Conservation (phyloP, 1,139 yeast genomes). For the Suzukiozyma palmioleophila region DNA sequence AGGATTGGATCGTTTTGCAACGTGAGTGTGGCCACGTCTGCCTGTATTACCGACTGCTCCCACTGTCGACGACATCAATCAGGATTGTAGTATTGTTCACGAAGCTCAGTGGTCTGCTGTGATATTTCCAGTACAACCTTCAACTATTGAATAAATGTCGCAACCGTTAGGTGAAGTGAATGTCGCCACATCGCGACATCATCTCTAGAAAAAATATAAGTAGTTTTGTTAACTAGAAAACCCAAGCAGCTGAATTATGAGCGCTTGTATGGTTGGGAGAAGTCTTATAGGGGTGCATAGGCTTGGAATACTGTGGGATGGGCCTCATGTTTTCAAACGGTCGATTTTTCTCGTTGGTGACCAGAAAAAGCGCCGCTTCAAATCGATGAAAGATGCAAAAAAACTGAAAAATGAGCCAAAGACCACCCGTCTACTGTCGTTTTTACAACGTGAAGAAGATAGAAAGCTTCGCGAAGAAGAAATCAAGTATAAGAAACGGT, state of each 20-base stretch:
- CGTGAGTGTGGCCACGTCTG: background rate
- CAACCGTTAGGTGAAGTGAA: too few relatives aligned
- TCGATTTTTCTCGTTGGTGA: conserved; percentile 10
- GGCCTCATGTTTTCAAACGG: background rate
- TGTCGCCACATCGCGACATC: too few relatives aligned
- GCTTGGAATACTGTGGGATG: background rate
- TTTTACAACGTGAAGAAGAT: conserved; percentile 13
- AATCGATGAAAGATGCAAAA: conserved; percentile 1
- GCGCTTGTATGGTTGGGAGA: too few relatives aligned
- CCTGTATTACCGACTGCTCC: background rate
- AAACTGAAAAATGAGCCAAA: conserved; percentile 2
- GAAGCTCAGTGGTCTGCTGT: too few relatives aligned
- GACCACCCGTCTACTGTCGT: background rate
- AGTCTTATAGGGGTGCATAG: too few relatives aligned
- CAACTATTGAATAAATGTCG: too few relatives aligned
- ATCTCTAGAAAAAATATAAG: too few relatives aligned
- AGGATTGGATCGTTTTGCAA: background rate
- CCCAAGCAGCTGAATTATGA: too few relatives aligned
- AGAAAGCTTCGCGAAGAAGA: conserved; percentile 17
- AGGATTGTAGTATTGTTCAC: too few relatives aligned
- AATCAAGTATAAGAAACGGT: conserved; percentile 16
- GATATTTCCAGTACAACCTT: too few relatives aligned
- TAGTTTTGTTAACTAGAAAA: too few relatives aligned
- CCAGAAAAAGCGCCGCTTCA: conserved; percentile 5
- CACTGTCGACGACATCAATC: background rate